Base-by-base conservation (phyloP, 805 yeast species). In the Cyberlindnera mrakii region DNA sequence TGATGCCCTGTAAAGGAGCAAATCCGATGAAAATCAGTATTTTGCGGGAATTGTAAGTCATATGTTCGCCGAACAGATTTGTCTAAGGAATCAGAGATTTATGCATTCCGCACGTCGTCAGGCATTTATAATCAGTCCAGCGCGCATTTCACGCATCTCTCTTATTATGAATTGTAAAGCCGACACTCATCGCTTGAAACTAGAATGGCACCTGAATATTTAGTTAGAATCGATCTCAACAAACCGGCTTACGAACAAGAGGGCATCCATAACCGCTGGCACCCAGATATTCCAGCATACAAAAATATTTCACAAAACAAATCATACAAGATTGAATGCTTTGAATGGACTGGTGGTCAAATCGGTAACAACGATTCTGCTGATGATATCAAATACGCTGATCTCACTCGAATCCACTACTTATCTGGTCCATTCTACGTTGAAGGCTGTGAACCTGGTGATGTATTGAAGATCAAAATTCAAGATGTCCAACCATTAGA, bases 331-430 rank as follows among this genome's bases (percentile, higher is more conserved):
- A 59, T 72, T 33, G 78, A 74, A 49, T 74, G 78, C 48, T 62
- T 73, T 37, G 78, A 74, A 48, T 74, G 78, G 78, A 74, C 78
- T 7, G 78, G 78, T 11, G 73, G 73, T 42, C 78, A 73, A 54
- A 63, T 73, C 40, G 60, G 60, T 11, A 72, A 73, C 55, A 64
- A 64, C 50, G 77, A 73, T 47, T 52, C 58, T 31, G 77, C 78
- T 20, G 76, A 73, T 53, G 78, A 74, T 51, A 61, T 74, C 48
- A 65, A 60, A 45, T 46, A 68, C 47, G 70, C 66, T 39, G 77
- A 74, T 53, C 59, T 73, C 20, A 63, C 72, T 5, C 57, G 63
- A 43, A 70, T 73, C 45, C 78, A 73, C 49, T 72, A 72, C 49
- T 54, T 73, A 13, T 69, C 77, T 7, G 78, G 78, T 5, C 78